These are phyloP conservation scores for Gynochthodes officinalis DNA, from an alignment of 257 asterid genomes.

Conservation along the genomic window DNA sequence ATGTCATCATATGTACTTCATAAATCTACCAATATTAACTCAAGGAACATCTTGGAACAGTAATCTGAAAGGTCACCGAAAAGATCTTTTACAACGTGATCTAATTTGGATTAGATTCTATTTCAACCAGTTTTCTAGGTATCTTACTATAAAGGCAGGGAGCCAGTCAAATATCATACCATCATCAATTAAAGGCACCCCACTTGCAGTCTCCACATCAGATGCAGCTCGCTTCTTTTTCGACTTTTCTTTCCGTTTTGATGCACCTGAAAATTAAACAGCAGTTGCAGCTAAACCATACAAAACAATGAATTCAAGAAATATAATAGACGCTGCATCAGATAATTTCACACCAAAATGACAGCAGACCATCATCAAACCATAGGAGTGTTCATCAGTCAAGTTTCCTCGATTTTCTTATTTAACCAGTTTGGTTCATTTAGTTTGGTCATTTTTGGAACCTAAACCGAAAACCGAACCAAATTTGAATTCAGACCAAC, in stretches of 20 bases:
- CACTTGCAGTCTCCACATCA: slow-evolving; percentile 16
- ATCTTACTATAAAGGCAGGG: background rate
- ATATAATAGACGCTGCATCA: background rate
- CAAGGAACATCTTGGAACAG: background rate
- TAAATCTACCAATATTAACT: background rate
- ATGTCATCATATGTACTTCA: background rate
- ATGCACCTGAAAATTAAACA: slow-evolving; percentile 19
- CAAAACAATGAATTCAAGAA: background rate
- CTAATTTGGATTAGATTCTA: background rate
- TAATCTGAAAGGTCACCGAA: background rate
- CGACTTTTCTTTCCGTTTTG: slow-evolving; percentile 15
- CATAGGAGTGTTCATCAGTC: slow-evolving; percentile 20
- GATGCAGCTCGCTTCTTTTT: slow-evolving; percentile 36
- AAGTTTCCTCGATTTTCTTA: no score
- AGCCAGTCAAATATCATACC: slow-evolving; percentile 17
- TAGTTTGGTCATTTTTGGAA: no score
- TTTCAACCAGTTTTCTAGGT: background rate
- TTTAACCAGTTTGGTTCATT: no score
- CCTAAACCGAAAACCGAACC: no score
- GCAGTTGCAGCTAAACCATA: background rate
- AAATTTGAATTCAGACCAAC: no score
- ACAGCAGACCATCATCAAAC: slow-evolving; percentile 16
- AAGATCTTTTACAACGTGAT: background rate
- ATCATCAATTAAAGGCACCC: slow-evolving; percentile 11
- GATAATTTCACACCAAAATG: background rate